phyloP scores from a whole-genome alignment of 2,329 filamentous ascomycete genomes.

The Passalora sequoiae region DNA sequence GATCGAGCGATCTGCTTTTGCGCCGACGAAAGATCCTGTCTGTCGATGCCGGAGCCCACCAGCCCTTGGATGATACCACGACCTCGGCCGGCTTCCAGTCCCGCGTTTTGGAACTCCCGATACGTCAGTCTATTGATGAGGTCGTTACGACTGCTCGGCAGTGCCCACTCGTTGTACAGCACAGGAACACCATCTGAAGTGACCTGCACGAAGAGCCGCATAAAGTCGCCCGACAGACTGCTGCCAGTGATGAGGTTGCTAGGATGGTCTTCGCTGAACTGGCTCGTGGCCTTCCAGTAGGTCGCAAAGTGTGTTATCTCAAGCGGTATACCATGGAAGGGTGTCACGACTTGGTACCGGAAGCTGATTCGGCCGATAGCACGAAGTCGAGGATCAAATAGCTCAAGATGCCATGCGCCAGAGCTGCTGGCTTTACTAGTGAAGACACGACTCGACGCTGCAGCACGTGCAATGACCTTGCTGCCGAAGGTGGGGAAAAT shows the following conservation, averaged over 20 bases:
- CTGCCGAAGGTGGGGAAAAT: conserved; percentile 96
- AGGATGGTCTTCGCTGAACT: conserved; percentile 70
- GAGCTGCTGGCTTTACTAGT: conserved; percentile 68
- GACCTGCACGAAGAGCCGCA: conserved; percentile 84
- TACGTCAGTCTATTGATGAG: conserved; percentile 74
- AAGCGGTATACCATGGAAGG: conserved; percentile 83
- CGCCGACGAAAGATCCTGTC: conserved; percentile 54
- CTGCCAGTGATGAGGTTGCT: conserved; percentile 90
- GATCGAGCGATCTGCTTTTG: conserved; percentile 66
- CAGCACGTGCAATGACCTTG: conserved; percentile 93
- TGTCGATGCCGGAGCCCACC: conserved; percentile 26
- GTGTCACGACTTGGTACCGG: conserved; percentile 92
- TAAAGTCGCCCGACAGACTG: conserved; percentile 91
- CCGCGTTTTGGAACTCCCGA: conserved; percentile 59
- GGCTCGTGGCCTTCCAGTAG: conserved; percentile 98
- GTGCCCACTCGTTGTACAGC: conserved; percentile 78
- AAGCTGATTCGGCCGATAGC: conserved; percentile 93
- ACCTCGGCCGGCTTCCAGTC: conserved; percentile 26
- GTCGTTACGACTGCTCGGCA: conserved; percentile 52
- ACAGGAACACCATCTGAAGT: conserved; percentile 84
- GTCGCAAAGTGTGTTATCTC: conserved; percentile 98
- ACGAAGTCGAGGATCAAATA: conserved; percentile 86
- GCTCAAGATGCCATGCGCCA: conserved; percentile 74
- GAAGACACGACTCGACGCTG: conserved; percentile 84
- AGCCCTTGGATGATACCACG: conserved; percentile 27